Evolutionary conservation across 148 eudicot genomes (phyloP), one percentile per base, ranked within the genome.

Genomic region (Salicornia ramosissima): DNA sequence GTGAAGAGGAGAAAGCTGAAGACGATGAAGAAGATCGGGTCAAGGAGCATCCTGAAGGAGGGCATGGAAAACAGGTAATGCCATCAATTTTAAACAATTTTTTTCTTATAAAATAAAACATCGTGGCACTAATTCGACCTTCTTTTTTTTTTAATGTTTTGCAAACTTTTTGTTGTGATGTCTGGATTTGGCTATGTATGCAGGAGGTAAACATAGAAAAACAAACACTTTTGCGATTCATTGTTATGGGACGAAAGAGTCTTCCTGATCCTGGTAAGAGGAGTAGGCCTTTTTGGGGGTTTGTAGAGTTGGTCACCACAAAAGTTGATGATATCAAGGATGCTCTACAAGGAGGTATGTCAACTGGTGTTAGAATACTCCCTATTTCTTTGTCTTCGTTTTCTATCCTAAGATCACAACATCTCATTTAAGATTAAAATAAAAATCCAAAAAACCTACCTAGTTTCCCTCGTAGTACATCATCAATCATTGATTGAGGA

Each of bases 271-370:
- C 89, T 9, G 16, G 54, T 33, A 65, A 77, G 56, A 84, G 76
- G 62, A 67, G 87, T 42, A 69, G 74, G 29, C 94, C 94, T 2
- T 81, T 72, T 39, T 90, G 90, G 88, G 94, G 89, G 2, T 90
- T 85, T 62, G 91, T 90, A 0, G 89, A 90, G 83, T 52, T 88
- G 77, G 97, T 90, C 49, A 88, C 89, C 49, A 86, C 83, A 0
- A 79, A 80, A 18, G 69, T 76, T 43, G 83, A 83, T 1, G 83
- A 82, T 67, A 68, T 86, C 49, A 80, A 80, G 66, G 63, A 46
- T 53, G 90, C 87, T 28, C 86, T 88, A 43, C 56, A 78, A 78
- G 96, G 83, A 68, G 81, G 89, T 85, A 65, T 25, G 58, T 2
- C 25, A 14, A 49, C 30, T n/a, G n/a, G 51, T 49, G 24, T 14